These are phyloP conservation scores for Cryptosporidium parvum DNA, from an alignment of 169 alveolate genomes.

Conservation along the genomic window DNA sequence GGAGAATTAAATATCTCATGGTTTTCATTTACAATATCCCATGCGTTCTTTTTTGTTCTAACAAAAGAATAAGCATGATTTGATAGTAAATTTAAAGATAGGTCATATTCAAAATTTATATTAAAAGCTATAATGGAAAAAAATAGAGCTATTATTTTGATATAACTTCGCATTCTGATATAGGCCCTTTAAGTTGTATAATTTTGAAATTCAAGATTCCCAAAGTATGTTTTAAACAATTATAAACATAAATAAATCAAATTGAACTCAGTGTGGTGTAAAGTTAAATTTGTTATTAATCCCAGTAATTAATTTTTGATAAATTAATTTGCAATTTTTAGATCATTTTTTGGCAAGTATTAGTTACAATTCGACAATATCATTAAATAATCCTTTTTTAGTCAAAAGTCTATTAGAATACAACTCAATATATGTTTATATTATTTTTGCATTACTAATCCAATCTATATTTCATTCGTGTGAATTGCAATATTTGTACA, in stretches of 20 bases:
- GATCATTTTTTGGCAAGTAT: neutral
- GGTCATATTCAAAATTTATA: neutral
- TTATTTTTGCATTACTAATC: neutral
- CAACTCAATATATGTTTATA: neutral
- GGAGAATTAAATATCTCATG: conserved; percentile 15
- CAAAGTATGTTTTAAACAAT: neutral
- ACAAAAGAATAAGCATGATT: conserved; percentile 7
- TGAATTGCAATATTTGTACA: neutral
- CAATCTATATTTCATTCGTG: neutral
- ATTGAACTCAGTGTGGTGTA: neutral
- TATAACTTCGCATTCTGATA: neutral
- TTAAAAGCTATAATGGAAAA: neutral
- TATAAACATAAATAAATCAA: too few species aligned
- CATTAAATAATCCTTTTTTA: neutral
- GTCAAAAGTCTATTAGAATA: neutral
- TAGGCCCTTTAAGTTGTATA: neutral
- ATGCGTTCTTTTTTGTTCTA: conserved; percentile 25
- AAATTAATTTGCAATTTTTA: neutral
- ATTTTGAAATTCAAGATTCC: neutral
- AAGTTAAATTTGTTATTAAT: too few species aligned
- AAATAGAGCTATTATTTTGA: neutral
- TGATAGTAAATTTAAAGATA: neutral
- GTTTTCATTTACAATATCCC: conserved; percentile 65
- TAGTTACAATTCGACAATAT: neutral
- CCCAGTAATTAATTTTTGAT: neutral